Evolutionary conservation across 2,329 filamentous ascomycete genomes (phyloP).

Genomic region (Colletotrichum horii): DNA sequence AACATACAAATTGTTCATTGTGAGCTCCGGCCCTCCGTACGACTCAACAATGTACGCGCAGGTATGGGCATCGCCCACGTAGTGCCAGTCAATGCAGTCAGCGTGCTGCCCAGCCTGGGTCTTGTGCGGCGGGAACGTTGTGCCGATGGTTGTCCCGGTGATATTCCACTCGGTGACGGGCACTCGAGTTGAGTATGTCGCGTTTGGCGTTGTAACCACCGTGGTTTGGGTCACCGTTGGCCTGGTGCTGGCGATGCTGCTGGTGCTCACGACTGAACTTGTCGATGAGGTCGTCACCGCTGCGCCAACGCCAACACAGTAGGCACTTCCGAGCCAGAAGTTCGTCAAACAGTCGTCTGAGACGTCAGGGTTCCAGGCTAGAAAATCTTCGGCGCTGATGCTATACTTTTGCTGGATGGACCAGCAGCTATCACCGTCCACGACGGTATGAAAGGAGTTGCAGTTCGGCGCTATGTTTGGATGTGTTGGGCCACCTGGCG

Average conservation of each 20-base stretch:
- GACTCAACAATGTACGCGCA: constrained; percentile 8
- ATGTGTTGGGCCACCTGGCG: neutral
- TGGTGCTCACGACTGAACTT: neutral
- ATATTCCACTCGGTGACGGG: neutral
- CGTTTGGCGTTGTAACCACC: neutral
- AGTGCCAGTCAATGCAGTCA: constrained; percentile 22
- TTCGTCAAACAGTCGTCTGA: constrained; percentile 29
- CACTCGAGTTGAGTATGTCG: neutral
- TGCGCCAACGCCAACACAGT: neutral
- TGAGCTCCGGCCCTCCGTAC: neutral
- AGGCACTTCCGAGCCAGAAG: constrained; percentile 22
- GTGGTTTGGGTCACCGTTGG: neutral
- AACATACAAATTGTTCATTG: neutral
- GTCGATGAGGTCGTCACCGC: neutral
- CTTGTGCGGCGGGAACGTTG: constrained; percentile 22
- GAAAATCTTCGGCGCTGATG: constrained; percentile 29
- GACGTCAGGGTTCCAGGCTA: constrained; percentile 31
- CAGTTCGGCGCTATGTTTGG: constrained; percentile 10
- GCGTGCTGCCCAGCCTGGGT: constrained; percentile 24
- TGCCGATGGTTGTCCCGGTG: neutral
- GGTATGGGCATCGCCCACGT: neutral
- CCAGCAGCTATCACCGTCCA: constrained; percentile 22
- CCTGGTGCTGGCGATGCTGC: neutral
- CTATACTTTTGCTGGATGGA: constrained; percentile 19
- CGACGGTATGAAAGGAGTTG: constrained; percentile 23